Evolutionary conservation across 768 basidiomycete genomes (phyloP).

Genomic region (Gymnopilus junonius): DNA sequence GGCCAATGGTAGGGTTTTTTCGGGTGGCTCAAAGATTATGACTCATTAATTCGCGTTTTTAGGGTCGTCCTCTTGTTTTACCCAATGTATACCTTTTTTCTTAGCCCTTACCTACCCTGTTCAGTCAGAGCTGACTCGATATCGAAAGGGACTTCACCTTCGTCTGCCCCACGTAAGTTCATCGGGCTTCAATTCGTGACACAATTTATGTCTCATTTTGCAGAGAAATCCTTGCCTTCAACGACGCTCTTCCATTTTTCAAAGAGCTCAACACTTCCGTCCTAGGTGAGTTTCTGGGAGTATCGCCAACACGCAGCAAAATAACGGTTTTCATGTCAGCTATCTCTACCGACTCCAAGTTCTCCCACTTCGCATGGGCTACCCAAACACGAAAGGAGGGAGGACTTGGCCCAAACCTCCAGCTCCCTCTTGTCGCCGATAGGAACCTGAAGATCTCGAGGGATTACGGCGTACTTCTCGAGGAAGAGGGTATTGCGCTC

Average conservation of each 20-base stretch:
- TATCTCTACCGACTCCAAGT: constrained; percentile 89
- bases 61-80: constrained; percentile 97
- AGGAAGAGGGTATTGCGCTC: constrained; percentile 87
- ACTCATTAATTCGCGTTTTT: constrained; percentile 7
- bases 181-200: neutral
- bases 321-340: neutral
- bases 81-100: constrained; percentile 63
- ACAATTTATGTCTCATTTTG: neutral
- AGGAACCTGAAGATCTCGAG: constrained; percentile 78
- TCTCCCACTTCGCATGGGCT: constrained; percentile 88
- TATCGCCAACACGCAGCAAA: neutral
- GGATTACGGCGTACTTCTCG: constrained; percentile 87
- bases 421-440: constrained; percentile 84
- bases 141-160: constrained; percentile 78
- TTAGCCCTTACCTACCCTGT: neutral
- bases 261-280: constrained; percentile 73
- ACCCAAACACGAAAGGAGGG: constrained; percentile 82
- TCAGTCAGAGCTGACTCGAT: neutral
- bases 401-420: constrained; percentile 88
- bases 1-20: constrained; percentile 74
- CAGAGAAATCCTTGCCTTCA: constrained; percentile 91
- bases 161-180: constrained; percentile 79
- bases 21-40: neutral
- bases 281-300: constrained; percentile 55
- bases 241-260: constrained; percentile 82